These are phyloP conservation scores for Lasiodiplodia sp. DNA, from an alignment of 2,329 filamentous ascomycete species.

Conservation along the genomic window DNA sequence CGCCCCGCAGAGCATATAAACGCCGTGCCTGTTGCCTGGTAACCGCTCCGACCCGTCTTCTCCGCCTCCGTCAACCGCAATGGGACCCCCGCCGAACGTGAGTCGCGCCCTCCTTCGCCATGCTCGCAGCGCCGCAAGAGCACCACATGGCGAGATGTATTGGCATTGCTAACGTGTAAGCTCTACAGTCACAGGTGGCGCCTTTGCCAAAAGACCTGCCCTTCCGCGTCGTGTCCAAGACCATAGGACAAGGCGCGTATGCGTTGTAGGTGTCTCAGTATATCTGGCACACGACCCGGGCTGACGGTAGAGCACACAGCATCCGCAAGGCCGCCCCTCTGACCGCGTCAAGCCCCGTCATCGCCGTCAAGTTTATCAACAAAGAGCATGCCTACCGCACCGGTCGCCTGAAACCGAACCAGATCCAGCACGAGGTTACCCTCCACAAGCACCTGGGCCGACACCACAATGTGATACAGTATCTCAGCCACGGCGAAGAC, in stretches of 20 bases:
- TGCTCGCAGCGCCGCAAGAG: background rate
- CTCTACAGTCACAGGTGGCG: constrained; percentile 79
- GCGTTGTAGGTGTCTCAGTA: constrained; percentile 75
- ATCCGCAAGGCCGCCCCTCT: constrained; percentile 92
- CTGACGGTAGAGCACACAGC: constrained; percentile 53
- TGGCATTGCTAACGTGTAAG: constrained; percentile 15
- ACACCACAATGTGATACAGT: constrained; percentile 93
- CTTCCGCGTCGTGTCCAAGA: constrained; percentile 94
- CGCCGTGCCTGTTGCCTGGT: constrained; percentile 13
- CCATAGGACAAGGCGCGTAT: constrained; percentile 95
- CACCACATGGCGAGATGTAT: background rate
- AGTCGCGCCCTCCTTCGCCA: constrained; percentile 12
- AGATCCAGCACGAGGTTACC: constrained; percentile 89
- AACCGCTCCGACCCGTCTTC: background rate
- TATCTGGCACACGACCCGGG: constrained; percentile 16
- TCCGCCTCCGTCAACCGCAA: constrained; percentile 20
- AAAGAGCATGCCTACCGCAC: constrained; percentile 91
- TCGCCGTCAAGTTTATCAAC: constrained; percentile 98
- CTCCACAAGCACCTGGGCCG: constrained; percentile 87
- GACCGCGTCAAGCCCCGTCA: constrained; percentile 74
- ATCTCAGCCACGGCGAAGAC: constrained; percentile 88
- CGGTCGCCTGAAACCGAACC: constrained; percentile 86
- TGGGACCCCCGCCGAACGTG: constrained; percentile 43
- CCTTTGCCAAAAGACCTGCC: constrained; percentile 85
- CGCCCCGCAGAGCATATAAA: constrained; percentile 9